A percentile compares a stretch with the other conserved stretches of the same genome.
Conservation (phyloP, 1,284 basidiomycete genomes). For the Leccinum pallidistipes region DNA sequence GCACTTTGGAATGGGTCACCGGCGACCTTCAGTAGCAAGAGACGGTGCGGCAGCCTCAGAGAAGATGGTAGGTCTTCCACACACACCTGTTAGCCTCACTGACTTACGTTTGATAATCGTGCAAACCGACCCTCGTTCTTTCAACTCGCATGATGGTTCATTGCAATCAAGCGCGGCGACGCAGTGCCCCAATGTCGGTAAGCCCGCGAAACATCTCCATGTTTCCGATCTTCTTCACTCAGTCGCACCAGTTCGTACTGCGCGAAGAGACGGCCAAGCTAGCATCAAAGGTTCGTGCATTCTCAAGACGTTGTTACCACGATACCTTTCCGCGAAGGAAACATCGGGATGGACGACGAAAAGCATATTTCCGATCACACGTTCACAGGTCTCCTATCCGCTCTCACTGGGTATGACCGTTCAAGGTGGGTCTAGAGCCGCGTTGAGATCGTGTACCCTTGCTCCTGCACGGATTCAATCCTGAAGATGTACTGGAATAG, state of each 20-base stretch:
- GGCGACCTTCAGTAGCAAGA: not conserved
- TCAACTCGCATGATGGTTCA: no score
- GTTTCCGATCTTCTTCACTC: no score
- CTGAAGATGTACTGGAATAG: slow-evolving; percentile 15
- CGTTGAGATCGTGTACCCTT: slow-evolving; percentile 5
- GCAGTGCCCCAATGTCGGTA: no score
- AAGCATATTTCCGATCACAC: slow-evolving; percentile 36
- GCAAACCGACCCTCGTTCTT: no score
- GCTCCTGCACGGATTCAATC: slow-evolving; percentile 17
- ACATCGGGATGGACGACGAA: slow-evolving; percentile 26
- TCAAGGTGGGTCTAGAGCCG: slow-evolving; percentile 40
- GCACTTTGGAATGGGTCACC: not conserved
- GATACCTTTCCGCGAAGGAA: slow-evolving; percentile 12
- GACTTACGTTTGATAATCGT: not conserved
- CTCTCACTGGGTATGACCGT: slow-evolving; percentile 58
- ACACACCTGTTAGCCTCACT: not conserved
- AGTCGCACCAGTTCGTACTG: no score
- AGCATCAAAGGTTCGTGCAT: no score
- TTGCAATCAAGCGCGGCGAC: no score
- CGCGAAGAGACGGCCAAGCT: no score
- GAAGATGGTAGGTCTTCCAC: not conserved
- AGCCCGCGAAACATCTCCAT: no score
- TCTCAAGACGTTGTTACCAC: not conserved
- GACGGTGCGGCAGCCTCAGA: not conserved
- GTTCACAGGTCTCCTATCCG: slow-evolving; percentile 42